phyloP scores from a whole-genome alignment of 2,329 filamentous ascomycete genomes.

The Xylaria sp. region DNA sequence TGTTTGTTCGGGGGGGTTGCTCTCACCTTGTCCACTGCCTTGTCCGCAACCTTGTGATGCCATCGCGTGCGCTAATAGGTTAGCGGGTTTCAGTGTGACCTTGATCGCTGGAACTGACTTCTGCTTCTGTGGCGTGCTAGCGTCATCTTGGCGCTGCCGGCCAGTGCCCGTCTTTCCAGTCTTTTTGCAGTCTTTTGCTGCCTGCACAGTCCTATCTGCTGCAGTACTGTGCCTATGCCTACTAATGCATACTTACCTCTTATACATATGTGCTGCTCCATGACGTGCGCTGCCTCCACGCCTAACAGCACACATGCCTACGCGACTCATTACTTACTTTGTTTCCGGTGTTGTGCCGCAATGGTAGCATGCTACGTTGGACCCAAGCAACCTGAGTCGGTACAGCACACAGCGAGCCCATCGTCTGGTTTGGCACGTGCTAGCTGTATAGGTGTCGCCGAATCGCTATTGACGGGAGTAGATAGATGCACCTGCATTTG shows the following conservation, averaged over 20 bases:
- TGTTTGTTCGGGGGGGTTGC: too few relatives aligned
- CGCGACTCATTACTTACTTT: too few relatives aligned
- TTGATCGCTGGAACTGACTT: constrained; percentile 9
- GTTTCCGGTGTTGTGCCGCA: too few relatives aligned
- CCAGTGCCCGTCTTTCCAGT: not conserved
- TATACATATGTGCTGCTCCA: not conserved
- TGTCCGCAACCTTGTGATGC: constrained; percentile 20
- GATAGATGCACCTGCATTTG: too few relatives aligned
- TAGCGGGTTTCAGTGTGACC: constrained; percentile 16
- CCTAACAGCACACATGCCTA: too few relatives aligned
- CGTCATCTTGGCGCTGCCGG: constrained; percentile 13
- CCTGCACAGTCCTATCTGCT: not conserved
- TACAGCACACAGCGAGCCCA: too few relatives aligned
- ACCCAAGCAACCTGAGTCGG: too few relatives aligned
- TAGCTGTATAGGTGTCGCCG: too few relatives aligned
- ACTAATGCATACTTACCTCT: not conserved
- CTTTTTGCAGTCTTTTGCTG: not conserved
- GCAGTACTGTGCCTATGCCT: not conserved
- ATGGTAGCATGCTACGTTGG: too few relatives aligned
- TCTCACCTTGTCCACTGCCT: not conserved
- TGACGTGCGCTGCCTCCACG: too few relatives aligned
- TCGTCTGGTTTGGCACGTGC: not conserved
- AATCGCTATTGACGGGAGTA: too few relatives aligned
- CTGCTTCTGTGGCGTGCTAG: constrained; percentile 13
- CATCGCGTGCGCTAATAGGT: constrained; percentile 11